phyloP scores from a whole-genome alignment of 2,329 filamentous ascomycete genomes.

The Pseudohalonectria lignicola region DNA sequence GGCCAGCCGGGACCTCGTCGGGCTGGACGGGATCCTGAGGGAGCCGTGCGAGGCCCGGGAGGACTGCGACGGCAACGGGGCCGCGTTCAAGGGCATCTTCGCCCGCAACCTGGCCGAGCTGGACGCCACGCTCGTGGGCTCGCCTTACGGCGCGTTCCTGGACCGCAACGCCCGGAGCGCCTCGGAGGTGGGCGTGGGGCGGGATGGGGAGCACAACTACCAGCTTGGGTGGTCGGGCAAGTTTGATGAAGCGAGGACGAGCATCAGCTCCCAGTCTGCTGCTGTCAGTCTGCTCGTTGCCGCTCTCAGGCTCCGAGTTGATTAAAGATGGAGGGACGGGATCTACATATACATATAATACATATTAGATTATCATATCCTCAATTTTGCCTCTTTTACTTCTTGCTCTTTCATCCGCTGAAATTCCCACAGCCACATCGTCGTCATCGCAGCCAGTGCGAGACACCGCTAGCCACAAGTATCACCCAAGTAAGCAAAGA shows the following conservation, averaged over 20 bases:
- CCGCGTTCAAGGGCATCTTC: conserved; percentile 60
- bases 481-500: too few relatives aligned
- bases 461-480: too few relatives aligned
- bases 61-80: conserved; percentile 39
- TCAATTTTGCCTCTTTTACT: too few relatives aligned
- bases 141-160: conserved; percentile 11
- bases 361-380: too few relatives aligned
- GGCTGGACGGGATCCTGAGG: conserved; percentile 32
- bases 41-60: conserved; percentile 30
- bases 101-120: conserved; percentile 52
- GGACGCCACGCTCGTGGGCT: conserved; percentile 18
- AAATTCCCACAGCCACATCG: too few relatives aligned
- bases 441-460: too few relatives aligned
- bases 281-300: conserved; percentile 7
- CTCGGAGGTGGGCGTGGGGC: conserved; percentile 5
- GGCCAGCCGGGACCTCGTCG: conserved; percentile 20
- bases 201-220: conserved; percentile 8
- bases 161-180: conserved; percentile 11
- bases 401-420: too few relatives aligned
- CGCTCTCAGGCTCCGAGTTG: too few relatives aligned
- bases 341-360: too few relatives aligned
- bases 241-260: conserved; percentile 5
- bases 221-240: conserved; percentile 14
- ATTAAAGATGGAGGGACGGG: too few relatives aligned
- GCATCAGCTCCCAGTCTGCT: conserved; percentile 6